Evolutionary conservation across 2,329 filamentous ascomycete genomes (phyloP).

Genomic region (Trichoderma guizhouense): DNA sequence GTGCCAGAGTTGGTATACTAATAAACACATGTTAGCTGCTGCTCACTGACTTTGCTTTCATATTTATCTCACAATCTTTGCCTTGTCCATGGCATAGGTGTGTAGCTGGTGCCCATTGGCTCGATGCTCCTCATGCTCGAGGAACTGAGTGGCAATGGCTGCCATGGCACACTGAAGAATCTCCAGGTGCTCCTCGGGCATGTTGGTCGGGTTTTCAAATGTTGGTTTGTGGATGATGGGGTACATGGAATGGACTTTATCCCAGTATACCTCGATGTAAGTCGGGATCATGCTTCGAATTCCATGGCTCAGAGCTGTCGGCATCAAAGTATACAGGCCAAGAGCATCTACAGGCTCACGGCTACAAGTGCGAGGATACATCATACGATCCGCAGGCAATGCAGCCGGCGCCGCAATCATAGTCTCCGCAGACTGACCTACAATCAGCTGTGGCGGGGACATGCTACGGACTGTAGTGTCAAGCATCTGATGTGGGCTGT

Average conservation of each 20-base stretch:
- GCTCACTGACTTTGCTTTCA: background rate
- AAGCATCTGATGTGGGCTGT: constrained; percentile 37
- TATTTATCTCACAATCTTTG: constrained; percentile 44
- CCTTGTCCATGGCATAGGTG: constrained; percentile 48
- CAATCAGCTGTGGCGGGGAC: constrained; percentile 47
- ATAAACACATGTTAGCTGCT: background rate
- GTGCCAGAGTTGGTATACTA: constrained; percentile 15
- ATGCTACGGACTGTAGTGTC: constrained; percentile 47
- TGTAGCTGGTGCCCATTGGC: constrained; percentile 49
- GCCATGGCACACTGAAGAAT: constrained; percentile 54
- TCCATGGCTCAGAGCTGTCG: constrained; percentile 37
- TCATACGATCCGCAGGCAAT: constrained; percentile 33
- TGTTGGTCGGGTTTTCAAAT: constrained; percentile 37
- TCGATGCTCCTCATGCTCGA: constrained; percentile 48
- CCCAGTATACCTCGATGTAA: constrained; percentile 54
- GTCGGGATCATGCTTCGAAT: constrained; percentile 44
- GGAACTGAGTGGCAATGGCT: constrained; percentile 52
- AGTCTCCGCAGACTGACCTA: constrained; percentile 47
- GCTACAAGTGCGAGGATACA: constrained; percentile 36
- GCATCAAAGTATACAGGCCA: constrained; percentile 32
- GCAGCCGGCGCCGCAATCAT: constrained; percentile 45
- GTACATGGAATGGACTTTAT: constrained; percentile 45
- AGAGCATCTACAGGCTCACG: constrained; percentile 42
- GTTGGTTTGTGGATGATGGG: constrained; percentile 50
- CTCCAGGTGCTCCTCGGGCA: constrained; percentile 36